Evolutionary conservation across 768 basidiomycete species (phyloP).

Genomic region (Tulasnella sp.): DNA sequence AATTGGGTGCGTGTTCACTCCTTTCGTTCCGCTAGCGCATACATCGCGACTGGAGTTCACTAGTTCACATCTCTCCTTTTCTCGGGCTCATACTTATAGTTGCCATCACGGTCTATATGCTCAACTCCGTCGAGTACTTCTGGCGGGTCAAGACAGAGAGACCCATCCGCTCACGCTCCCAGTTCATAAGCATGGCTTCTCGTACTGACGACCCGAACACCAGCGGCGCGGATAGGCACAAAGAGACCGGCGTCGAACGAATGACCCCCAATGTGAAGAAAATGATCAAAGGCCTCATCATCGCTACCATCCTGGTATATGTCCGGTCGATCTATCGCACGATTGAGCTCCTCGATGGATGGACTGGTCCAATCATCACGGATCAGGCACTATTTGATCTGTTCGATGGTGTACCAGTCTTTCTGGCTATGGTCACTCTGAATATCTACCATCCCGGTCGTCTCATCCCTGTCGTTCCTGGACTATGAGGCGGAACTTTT

Average conservation of each 20-base stretch:
- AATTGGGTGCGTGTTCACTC: constrained; percentile 17
- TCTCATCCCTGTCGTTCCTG: constrained; percentile 25
- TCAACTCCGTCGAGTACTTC: constrained; percentile 8
- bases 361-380: constrained; percentile 38
- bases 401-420: constrained; percentile 40
- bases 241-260: background rate
- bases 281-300: constrained; percentile 21
- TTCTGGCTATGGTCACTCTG: constrained; percentile 35
- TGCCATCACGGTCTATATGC: constrained; percentile 12
- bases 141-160: background rate
- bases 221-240: too few relatives aligned
- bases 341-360: constrained; percentile 33
- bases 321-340: constrained; percentile 29
- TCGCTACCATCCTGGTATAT: constrained; percentile 33
- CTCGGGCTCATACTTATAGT: background rate
- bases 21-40: too few relatives aligned
- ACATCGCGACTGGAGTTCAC: background rate
- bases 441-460: constrained; percentile 38
- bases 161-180: constrained; percentile 4
- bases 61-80: background rate
- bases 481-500: too few relatives aligned
- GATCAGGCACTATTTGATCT: constrained; percentile 40
- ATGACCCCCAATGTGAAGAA: constrained; percentile 17
- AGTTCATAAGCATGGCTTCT: too few relatives aligned
- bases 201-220: too few relatives aligned